Percentiles rank a stretch among this genome's conserved stretches.
phyloP scores from a whole-genome alignment of 768 basidiomycete species.

The Omphalotus guepiniiformis region DNA sequence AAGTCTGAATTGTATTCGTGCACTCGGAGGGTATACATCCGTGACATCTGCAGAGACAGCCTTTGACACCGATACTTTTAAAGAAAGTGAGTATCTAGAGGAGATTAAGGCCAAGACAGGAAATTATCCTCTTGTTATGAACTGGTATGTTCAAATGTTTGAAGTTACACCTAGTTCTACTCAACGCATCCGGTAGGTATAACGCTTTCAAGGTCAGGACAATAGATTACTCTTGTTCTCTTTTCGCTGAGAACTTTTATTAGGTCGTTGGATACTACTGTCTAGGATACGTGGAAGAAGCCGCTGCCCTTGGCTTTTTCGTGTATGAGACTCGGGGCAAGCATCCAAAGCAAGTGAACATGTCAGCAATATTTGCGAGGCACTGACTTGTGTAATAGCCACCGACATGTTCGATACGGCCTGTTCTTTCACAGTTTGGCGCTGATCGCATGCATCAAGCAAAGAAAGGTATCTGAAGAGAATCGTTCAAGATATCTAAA shows the following conservation, averaged over 20 bases:
- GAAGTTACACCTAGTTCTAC: background rate
- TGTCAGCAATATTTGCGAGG: background rate
- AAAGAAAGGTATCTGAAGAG: conserved; percentile 32
- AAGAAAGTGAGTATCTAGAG: conserved; percentile 49
- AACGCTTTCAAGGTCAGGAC: conserved; percentile 55
- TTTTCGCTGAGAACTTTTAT: background rate
- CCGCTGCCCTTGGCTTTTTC: conserved; percentile 58
- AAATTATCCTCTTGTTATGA: conserved; percentile 48
- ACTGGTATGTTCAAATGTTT: conserved; percentile 41
- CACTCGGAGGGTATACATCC: conserved; percentile 56
- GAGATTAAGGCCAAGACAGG: conserved; percentile 41
- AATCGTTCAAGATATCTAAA: conserved; percentile 39
- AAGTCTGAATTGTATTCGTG: conserved; percentile 60
- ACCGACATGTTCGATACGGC: conserved; percentile 63
- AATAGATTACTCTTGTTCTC: background rate
- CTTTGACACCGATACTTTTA: conserved; percentile 59
- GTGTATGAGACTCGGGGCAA: conserved; percentile 53
- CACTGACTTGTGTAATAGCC: conserved; percentile 32
- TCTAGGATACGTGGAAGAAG: conserved; percentile 54
- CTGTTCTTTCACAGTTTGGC: conserved; percentile 71
- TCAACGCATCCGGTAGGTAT: conserved; percentile 38
- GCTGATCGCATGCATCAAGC: conserved; percentile 55
- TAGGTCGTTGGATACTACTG: conserved; percentile 64
- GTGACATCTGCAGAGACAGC: conserved; percentile 44
- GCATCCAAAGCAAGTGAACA: conserved; percentile 55